Conservation (phyloP, 2,329 filamentous ascomycete species). For the Paraphoma sp. region DNA sequence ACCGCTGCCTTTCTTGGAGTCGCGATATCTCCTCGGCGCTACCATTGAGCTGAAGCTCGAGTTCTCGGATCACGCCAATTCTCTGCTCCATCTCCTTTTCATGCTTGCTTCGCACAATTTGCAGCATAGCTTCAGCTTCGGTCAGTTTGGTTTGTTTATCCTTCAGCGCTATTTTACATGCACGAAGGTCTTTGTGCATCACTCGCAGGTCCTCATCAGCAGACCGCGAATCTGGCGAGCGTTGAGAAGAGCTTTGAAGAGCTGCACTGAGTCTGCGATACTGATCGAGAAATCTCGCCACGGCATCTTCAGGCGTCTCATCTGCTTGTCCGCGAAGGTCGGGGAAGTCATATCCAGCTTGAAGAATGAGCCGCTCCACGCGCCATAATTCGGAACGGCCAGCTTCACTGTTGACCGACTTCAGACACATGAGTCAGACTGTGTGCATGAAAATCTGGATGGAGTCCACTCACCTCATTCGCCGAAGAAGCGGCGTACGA, state of each 20-base stretch:
- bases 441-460: neutral
- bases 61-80: neutral
- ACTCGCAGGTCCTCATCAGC: neutral
- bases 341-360: neutral
- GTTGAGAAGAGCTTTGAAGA: neutral
- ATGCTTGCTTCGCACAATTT: neutral
- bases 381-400: neutral
- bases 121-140: neutral
- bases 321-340: neutral
- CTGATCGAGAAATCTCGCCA: neutral
- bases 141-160: neutral
- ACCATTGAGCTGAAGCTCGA: neutral
- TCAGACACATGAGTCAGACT: neutral
- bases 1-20: neutral
- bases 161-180: neutral
- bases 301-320: constrained; percentile 1
- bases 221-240: neutral
- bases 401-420: neutral
- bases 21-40: neutral
- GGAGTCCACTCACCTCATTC: neutral
- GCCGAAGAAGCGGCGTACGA: neutral
- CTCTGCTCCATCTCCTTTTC: neutral
- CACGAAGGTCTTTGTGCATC: neutral
- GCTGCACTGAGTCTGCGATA: neutral
- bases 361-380: neutral